Evolutionary conservation across 805 yeast genomes (phyloP), one percentile per base, ranked within the genome.

Genomic region (Ogataea chonburiensis): DNA sequence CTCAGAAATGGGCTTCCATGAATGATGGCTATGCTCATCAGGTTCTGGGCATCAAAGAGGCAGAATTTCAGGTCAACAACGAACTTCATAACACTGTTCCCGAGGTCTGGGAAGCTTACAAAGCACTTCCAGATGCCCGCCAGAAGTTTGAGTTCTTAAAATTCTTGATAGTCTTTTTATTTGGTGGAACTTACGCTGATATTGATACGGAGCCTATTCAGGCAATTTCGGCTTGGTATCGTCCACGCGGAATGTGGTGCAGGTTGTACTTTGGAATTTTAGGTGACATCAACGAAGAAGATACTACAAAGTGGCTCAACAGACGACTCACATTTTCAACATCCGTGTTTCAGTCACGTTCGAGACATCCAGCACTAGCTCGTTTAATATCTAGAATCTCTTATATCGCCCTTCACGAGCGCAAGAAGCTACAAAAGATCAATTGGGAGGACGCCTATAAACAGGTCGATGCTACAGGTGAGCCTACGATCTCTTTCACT

Each of bases 151-250:
- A 76, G 49, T 74, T 75, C 46, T 67, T 73, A 56, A 60, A 78
- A 34, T 75, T 75, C 46, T 58, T 74, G 33, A 60, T 72, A 10
- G 47, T 75, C 7, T 73, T 49, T 37, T 65, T 76, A 2, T 54
- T 59, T 31, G 82, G 82, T 28, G 82, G 82, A 6, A 70, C 71
- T 3, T 75, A 73, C 43, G 66, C 76, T 3, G 81, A 76, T 43
- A 69, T 73, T 19, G 80, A 76, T 47, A 70, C 79, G 0, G 59
- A 56, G 37, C 67, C 74, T 4, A 58, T 67, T 34, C 72, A 63
- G 37, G 75, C 77, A 5, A 21, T 53, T 9, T 26, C 31, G 5
- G 28, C 34, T 7, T 54, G 59, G 59, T 46, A 40, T 35, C 17
- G 31, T 5, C 35, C 53, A 12, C 32, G 53, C 15, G 31, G 40